Percentiles rank a stretch among this genome's conserved stretches.
Evolutionary conservation across 306 rosid genomes (phyloP).

Genomic region (Lablab purpureus): DNA sequence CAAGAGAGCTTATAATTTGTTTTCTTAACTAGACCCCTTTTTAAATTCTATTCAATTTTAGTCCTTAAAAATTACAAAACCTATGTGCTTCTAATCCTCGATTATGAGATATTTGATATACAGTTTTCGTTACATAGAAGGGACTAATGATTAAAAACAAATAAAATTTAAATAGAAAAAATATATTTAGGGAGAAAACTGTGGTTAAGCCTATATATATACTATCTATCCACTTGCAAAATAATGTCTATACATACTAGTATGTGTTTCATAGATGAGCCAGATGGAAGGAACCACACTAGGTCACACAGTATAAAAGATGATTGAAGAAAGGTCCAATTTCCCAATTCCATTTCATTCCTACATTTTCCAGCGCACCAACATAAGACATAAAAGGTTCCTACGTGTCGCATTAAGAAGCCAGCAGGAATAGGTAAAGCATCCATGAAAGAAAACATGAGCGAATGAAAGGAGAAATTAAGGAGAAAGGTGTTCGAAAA

Average conservation of each 20-base stretch:
- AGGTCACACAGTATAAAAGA: not conserved
- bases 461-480: no score
- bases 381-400: not conserved
- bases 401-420: no score
- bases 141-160: not conserved
- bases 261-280: not conserved
- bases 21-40: not conserved
- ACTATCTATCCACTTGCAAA: not conserved
- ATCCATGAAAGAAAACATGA: no score
- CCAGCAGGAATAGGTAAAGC: no score
- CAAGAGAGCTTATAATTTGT: not conserved
- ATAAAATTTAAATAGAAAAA: not conserved
- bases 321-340: not conserved
- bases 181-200: no score
- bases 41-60: not conserved
- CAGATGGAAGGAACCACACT: slow-evolving; percentile 9
- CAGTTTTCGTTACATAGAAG: not conserved
- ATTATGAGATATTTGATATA: not conserved
- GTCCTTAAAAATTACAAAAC: not conserved
- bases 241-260: not conserved
- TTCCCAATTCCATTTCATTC: slow-evolving; percentile 26
- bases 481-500: no score
- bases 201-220: not conserved
- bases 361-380: not conserved
- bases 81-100: not conserved